Evolutionary conservation across 495 filamentous ascomycete genomes (phyloP), one percentile per base, ranked within the genome.

Genomic region (Daldinia bambusicola): DNA sequence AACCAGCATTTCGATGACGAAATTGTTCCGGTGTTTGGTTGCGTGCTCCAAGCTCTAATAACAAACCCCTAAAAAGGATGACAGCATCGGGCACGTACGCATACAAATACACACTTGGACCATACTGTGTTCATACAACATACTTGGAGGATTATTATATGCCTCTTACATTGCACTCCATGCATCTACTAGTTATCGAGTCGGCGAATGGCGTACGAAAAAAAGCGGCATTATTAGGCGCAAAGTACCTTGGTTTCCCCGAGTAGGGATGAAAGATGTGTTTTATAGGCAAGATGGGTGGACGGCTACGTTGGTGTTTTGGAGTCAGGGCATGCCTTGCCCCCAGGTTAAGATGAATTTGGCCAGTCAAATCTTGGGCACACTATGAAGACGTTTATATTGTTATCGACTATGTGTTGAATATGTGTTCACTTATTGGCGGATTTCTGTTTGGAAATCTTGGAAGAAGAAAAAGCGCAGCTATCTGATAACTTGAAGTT

Each of bases 171-270:
- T 72, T 69, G 62, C 71, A 72, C 67, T 71, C 74, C 70, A 72
- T 72, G 71, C 74, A 62, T 72, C 70, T 75, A 72, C 76, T 73
- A 75, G 76, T 68, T 78, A 74, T 63, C 64, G 63, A 75, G 69
- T 61, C 58, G 76, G 76, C 76, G 76, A 78, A 78, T 64, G 76
- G 76, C 76, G 76, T 76, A 78, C 69, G 75, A 78, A 76, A 78
- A 78, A 76, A 77, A 76, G 76, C 74, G 71, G 76, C 76, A 78
- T 78, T 53, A 71, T 72, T 68, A 66, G 76, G 76, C 76, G 74
- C 76, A 78, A 75, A 75, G 69, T 75, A 72, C 56, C 60, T 75
- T 67, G 66, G 64, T 73, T 75, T 76, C 70, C 60, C 65, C 67
- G 60, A 75, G 55, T 34, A 64, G 67, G 70, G 60, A 71, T 66